Evolutionary conservation across 1,284 basidiomycete genomes (phyloP), one percentile per base, ranked within the genome.

Genomic region (Trichosporon asahii): DNA sequence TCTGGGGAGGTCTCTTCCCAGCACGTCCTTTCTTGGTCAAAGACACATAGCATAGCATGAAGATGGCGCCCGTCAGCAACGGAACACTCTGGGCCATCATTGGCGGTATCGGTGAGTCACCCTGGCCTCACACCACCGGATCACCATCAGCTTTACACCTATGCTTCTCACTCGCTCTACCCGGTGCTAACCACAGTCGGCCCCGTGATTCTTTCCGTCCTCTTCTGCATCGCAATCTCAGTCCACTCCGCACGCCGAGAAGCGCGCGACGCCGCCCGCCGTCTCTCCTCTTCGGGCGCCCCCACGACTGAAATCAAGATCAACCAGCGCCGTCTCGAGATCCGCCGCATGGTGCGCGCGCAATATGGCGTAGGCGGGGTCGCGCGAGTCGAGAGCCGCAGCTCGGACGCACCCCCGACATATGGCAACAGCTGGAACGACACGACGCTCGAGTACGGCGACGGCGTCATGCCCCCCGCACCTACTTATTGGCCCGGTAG

Each of bases 61-160:
- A 21, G 15, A 61, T 61, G 57, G n/a, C 49, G 8, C 21, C 21
- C 9, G 11, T 53, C 49, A 33, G 29, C 29, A 61, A 15, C 57
- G 15, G 29, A 7, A 61, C 57, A n/a, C 57, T 61, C 15, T 61
- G 57, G 57, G 57, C 57, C 57, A 61, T 61, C 29, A 61, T 61
- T n/a, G 57, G 27, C 57, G 27, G 57, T 7, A 61, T 61, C 23
- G 57, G 57, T 61, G 57, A 31, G 57, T 53, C 49, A 7, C 49
- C 11, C n/a, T n/a, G n/a, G n/a, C n/a, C n/a, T n/a, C n/a, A n/a
- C n/a, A n/a, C n/a, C n/a, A n/a, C n/a, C n/a, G n/a, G n/a, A n/a
- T n/a, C n/a, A n/a, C n/a, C n/a, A n/a, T n/a, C n/a, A n/a, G n/a
- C n/a, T n/a, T n/a, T n/a, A n/a, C n/a, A n/a, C n/a, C n/a, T n/a